Evolutionary conservation across 768 basidiomycete genomes (phyloP).

Genomic region (Lentinula lateritia): DNA sequence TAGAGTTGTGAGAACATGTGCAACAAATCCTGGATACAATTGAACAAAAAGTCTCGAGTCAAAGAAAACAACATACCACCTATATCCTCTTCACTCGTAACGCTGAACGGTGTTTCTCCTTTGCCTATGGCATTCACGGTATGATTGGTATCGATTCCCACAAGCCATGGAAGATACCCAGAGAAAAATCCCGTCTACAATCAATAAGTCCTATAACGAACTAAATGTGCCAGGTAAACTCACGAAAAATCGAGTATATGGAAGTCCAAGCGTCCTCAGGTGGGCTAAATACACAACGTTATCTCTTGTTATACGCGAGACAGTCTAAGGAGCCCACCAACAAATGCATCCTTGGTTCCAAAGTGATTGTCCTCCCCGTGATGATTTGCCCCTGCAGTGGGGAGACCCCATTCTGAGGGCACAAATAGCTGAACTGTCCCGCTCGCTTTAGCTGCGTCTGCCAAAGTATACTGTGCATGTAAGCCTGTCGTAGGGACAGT

Average conservation of each 20-base stretch:
- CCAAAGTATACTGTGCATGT: not conserved
- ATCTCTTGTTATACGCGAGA: not conserved
- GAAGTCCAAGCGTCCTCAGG: not conserved
- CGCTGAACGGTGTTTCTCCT: not conserved
- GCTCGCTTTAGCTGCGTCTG: not conserved
- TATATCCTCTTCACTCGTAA: not conserved
- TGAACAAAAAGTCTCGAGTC: not conserved
- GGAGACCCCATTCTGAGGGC: not conserved
- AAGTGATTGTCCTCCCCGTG: not conserved
- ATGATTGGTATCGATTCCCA: not conserved
- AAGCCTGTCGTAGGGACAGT: not conserved
- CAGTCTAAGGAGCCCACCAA: not conserved
- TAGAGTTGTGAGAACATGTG: not conserved
- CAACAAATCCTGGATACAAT: not conserved
- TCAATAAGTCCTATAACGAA: not conserved
- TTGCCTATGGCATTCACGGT: not conserved
- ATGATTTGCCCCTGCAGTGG: not conserved
- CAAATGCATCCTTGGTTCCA: not conserved
- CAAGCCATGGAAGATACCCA: not conserved
- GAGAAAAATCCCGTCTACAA: not conserved
- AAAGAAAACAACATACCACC: not conserved
- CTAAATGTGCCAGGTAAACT: not conserved
- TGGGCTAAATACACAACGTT: not conserved
- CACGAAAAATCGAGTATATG: conserved; percentile 1
- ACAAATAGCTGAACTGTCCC: not conserved